A percentile compares a stretch with the other conserved stretches of the same genome.
These are phyloP conservation scores for Rhizoclosmatium globosum DNA, from an alignment of 192 early-diverging fungal genomes.

Conservation along the genomic window DNA sequence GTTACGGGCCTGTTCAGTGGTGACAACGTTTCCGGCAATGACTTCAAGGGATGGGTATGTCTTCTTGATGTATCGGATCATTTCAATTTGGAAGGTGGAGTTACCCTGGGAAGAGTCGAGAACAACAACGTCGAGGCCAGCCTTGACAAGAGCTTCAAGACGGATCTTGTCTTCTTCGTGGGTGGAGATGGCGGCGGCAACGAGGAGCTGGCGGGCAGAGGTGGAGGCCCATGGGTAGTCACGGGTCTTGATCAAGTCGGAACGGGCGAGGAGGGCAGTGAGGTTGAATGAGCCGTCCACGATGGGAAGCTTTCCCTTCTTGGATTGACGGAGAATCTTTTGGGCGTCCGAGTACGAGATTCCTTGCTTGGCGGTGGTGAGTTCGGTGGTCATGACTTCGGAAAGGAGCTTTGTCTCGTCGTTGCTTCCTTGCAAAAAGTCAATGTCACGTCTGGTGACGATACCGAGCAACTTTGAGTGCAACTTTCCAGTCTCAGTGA, in stretches of 20 bases:
- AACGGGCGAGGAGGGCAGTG: slow-evolving; percentile 90
- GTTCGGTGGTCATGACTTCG: slow-evolving; percentile 89
- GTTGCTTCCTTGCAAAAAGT: slow-evolving; percentile 73
- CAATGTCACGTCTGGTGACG: slow-evolving; percentile 96
- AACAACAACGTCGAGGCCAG: slow-evolving; percentile 96
- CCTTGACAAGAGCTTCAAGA: slow-evolving; percentile 84
- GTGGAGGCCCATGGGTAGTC: slow-evolving; percentile 95
- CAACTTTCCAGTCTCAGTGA: slow-evolving; percentile 90
- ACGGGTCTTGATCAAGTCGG: slow-evolving; percentile 96
- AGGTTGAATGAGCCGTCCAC: slow-evolving; percentile 84
- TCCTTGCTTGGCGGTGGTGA: slow-evolving; percentile 86
- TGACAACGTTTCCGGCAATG: slow-evolving; percentile 98
- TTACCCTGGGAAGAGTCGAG: slow-evolving; percentile 98
- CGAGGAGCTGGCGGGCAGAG: slow-evolving; percentile 89
- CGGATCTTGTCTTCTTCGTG: slow-evolving; percentile 88
- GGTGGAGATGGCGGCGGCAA: slow-evolving; percentile 92
- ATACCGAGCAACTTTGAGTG: slow-evolving; percentile 93
- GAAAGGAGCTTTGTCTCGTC: slow-evolving; percentile 71
- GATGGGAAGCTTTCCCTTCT: slow-evolving; percentile 98
- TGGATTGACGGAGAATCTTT: slow-evolving; percentile 82
- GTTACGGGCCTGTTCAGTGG: slow-evolving; percentile 90
- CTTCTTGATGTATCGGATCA: slow-evolving; percentile 92
- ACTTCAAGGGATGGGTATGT: slow-evolving; percentile 86
- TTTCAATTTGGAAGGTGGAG: slow-evolving; percentile 92
- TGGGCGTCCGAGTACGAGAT: slow-evolving; percentile 93